Evolutionary conservation across 345 rosid species (phyloP), one percentile per base, ranked within the genome.

Genomic region (Alliaria petiolata): DNA sequence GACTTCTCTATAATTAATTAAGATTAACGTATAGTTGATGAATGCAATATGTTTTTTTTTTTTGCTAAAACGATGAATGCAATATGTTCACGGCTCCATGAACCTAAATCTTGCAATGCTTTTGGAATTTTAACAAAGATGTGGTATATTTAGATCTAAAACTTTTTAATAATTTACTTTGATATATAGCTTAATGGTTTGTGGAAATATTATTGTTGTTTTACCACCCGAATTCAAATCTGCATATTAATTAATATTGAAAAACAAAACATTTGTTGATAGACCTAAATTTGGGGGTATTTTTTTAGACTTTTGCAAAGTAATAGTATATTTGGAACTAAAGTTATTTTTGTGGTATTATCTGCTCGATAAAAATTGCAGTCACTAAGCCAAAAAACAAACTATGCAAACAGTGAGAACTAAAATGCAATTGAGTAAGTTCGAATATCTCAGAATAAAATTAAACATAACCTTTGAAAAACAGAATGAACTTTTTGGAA

Each of bases 381-480:
- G 26, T 11, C 17, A 15, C 7, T 7, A 1, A 15, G 31, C 54
- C 14, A 10, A 20, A 31, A 49, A 49, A 30, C 11, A 52, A 9
- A 11, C 22, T 14, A 45, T 12, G 34, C 17, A 44, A 31, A 62
- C 46, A 62, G 17, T 55, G 33, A 63, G 58, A 40, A 58, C 13
- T 63, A 46, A 17, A 65, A 38, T 38, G 15, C 33, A 45, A 28
- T 7, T 28, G 15, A 52, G 42, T 30, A 14, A 64, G 19, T 57
- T 22, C 19, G 28, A 28, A 38, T 65, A 51, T 17, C 25, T 38
- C 33, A 2, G 16, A 20, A 52, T 51, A 42, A 40, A 30, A 31
- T 47, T 30, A 66, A 31, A 28, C 55, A 74, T 30, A 74, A 58
- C 25, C 62, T 58, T 74, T 33, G 16, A 49, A 65, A 58, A 28